phyloP scores from a whole-genome alignment of 202 grass and related monocot species.

The Zizania palustris region DNA sequence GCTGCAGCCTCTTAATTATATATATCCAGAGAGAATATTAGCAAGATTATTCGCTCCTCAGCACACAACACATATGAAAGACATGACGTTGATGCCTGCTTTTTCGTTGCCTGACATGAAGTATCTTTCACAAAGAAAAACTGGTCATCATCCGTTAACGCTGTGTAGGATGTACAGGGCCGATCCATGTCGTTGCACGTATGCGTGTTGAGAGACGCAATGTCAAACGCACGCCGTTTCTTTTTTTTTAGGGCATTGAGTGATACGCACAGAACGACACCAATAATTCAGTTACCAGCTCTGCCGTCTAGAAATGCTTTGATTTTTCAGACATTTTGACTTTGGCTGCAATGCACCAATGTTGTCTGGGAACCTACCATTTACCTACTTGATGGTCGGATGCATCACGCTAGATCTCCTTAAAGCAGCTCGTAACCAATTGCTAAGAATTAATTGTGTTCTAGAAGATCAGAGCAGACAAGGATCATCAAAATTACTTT shows the following conservation, averaged over 20 bases:
- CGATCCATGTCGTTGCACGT: not conserved
- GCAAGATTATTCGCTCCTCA: constrained; percentile 26
- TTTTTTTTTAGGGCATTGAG: constrained; percentile 9
- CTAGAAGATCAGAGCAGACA: not conserved
- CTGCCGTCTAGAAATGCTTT: not conserved
- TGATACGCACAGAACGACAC: not conserved
- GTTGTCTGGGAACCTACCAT: not conserved
- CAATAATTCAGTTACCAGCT: constrained; percentile 13
- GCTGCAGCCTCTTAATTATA: constrained; percentile 1
- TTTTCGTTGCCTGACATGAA: constrained; percentile 5
- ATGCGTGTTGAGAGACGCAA: not conserved
- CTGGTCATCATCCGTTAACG: too few relatives aligned
- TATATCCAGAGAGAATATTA: constrained; percentile 4
- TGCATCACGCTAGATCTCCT: too few relatives aligned
- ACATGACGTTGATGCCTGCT: constrained; percentile 31
- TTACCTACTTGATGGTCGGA: too few relatives aligned
- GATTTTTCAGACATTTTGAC: not conserved
- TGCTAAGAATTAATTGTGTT: not conserved
- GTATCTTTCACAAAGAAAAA: constrained; percentile 24
- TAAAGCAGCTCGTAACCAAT: not conserved
- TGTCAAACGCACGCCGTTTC: not conserved
- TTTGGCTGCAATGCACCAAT: not conserved
- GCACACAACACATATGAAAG: constrained; percentile 21
- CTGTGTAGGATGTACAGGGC: not conserved
- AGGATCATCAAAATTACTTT: not conserved